Evolutionary conservation across 2,329 filamentous ascomycete species (phyloP).

Genomic region (Hypocreales sp.): DNA sequence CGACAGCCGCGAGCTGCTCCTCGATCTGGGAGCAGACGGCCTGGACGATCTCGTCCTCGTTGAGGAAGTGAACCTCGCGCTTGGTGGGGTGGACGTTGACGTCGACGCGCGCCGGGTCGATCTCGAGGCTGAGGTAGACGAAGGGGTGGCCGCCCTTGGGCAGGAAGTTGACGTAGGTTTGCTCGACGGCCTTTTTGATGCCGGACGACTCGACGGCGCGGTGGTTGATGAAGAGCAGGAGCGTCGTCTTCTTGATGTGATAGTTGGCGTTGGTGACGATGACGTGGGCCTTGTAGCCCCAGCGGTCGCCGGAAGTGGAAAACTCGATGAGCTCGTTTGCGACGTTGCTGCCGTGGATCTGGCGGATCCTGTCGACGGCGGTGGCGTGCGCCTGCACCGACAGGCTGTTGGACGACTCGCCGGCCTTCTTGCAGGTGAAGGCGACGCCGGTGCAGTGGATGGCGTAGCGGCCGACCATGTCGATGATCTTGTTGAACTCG

Average conservation of each 20-base stretch:
- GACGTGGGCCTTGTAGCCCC: slow-evolving; percentile 71
- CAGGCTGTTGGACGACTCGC: slow-evolving; percentile 70
- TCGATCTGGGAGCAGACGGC: slow-evolving; percentile 69
- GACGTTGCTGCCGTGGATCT: slow-evolving; percentile 71
- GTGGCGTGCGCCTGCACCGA: slow-evolving; percentile 61
- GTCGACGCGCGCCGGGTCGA: slow-evolving; percentile 83
- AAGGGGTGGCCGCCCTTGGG: slow-evolving; percentile 94
- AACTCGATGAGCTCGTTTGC: slow-evolving; percentile 81
- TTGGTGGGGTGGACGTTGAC: slow-evolving; percentile 98
- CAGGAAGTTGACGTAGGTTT: slow-evolving; percentile 73
- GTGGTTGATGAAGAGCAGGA: slow-evolving; percentile 93
- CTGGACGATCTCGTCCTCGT: slow-evolving; percentile 92
- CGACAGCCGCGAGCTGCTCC: slow-evolving; percentile 65
- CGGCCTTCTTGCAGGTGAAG: slow-evolving; percentile 94
- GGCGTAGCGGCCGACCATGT: slow-evolving; percentile 85
- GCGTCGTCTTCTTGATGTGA: slow-evolving; percentile 72
- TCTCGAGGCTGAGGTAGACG: slow-evolving; percentile 79
- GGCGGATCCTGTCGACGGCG: slow-evolving; percentile 70
- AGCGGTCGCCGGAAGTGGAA: slow-evolving; percentile 53
- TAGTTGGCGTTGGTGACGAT: slow-evolving; percentile 90
- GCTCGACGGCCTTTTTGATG: slow-evolving; percentile 81
- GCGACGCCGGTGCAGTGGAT: slow-evolving; percentile 83
- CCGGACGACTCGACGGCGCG: slow-evolving; percentile 78
- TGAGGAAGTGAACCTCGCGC: slow-evolving; percentile 89
- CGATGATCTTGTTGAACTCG: slow-evolving; percentile 95